These are phyloP conservation scores for Phytopythium kandeliae DNA, from an alignment of 352 stramenopile species.

Conservation along the genomic window DNA sequence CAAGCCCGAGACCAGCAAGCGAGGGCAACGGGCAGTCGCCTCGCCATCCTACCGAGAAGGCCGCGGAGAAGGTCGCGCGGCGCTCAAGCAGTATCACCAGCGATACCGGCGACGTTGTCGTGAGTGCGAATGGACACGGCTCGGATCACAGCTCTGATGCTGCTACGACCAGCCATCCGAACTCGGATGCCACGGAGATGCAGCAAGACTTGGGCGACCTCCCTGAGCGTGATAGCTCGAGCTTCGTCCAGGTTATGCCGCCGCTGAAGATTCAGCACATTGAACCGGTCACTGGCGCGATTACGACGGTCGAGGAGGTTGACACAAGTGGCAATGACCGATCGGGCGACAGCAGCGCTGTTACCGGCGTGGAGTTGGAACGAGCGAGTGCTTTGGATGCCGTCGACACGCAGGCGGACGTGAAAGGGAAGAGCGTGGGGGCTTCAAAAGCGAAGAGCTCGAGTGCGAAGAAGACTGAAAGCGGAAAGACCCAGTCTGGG, in stretches of 20 bases:
- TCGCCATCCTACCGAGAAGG: neutral
- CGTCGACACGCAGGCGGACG: neutral
- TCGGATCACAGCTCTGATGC: neutral
- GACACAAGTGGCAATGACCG: neutral
- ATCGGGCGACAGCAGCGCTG: neutral
- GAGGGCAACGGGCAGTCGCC: neutral
- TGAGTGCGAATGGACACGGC: slow-evolving; percentile 7
- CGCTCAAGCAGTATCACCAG: slow-evolving; percentile 10
- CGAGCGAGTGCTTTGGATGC: neutral
- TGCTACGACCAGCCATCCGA: neutral
- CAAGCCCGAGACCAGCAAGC: neutral
- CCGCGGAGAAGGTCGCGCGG: neutral
- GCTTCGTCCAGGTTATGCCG: slow-evolving; percentile 19
- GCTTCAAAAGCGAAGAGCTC: neutral
- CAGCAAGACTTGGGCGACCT: slow-evolving; percentile 47
- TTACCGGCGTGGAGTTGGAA: too few species aligned
- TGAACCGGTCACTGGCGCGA: neutral
- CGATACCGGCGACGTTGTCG: slow-evolving; percentile 30
- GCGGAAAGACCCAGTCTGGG: neutral
- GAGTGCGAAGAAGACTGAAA: neutral
- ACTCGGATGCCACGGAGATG: neutral
- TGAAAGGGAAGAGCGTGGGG: neutral
- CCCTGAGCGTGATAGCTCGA: slow-evolving; percentile 32
- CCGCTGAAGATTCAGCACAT: slow-evolving; percentile 45
- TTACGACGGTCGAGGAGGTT: neutral